phyloP scores from a whole-genome alignment of 1,284 basidiomycete genomes.

The Kwoniella shivajii region DNA sequence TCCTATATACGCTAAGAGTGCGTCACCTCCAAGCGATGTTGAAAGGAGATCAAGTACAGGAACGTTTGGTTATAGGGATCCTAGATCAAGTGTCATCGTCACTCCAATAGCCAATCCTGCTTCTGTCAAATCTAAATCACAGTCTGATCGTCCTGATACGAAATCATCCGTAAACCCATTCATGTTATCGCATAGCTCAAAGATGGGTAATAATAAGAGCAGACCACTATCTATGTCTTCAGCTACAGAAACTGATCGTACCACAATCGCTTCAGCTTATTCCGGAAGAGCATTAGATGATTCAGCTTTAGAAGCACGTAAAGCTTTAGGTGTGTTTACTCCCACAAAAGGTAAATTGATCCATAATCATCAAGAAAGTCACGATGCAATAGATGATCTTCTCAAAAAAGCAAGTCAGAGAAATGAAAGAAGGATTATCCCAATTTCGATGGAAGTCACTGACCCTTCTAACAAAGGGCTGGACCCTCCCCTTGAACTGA shows the following conservation, averaged over 20 bases:
- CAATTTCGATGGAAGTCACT: background rate
- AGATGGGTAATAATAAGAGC: background rate
- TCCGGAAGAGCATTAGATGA: slow-evolving; percentile 10
- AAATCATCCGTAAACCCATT: background rate
- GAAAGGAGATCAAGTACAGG: slow-evolving; percentile 15
- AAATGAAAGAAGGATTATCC: slow-evolving; percentile 17
- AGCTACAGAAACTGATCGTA: slow-evolving; percentile 1
- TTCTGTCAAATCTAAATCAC: background rate
- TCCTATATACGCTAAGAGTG: no score
- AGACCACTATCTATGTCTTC: slow-evolving; percentile 16
- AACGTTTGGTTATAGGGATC: slow-evolving; percentile 13
- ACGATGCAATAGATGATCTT: slow-evolving; percentile 14
- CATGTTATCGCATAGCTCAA: background rate
- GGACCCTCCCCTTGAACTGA: slow-evolving; percentile 1
- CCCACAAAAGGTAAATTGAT: slow-evolving; percentile 1
- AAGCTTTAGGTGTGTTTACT: slow-evolving; percentile 12
- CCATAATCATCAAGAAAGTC: slow-evolving; percentile 13
- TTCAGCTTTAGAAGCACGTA: slow-evolving; percentile 9
- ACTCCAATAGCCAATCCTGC: no score
- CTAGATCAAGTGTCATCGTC: slow-evolving; percentile 2
- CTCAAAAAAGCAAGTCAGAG: slow-evolving; percentile 5
- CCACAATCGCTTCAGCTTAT: slow-evolving; percentile 1
- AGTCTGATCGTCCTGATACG: background rate
- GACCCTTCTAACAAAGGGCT: background rate
- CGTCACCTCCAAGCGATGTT: background rate